Evolutionary conservation across 129 eudicot genomes (phyloP), one percentile per base, ranked within the genome.

Genomic region (Flaveria trinervia): DNA sequence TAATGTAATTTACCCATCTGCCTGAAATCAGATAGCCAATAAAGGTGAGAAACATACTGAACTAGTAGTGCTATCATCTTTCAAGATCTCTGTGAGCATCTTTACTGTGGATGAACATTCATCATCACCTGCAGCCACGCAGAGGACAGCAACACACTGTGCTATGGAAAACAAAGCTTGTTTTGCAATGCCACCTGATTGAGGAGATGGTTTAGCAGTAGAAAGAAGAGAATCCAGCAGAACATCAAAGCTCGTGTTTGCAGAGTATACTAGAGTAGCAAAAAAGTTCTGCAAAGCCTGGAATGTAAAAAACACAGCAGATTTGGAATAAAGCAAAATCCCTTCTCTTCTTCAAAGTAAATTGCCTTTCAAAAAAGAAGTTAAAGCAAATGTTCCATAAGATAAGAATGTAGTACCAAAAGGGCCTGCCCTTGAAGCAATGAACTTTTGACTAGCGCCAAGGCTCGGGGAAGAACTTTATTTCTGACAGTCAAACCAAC

Each of bases 371-470:
- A 36, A 36, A 36, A 36, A 3, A 30, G 5, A 36, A 4, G 0
- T 36, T 36, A 59, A 55, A 26, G 54, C n/a, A 50, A 60, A 57
- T 3, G 65, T 51, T 45, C 71, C 16, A 46, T 28, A 79, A 45
- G 49, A 67, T 16, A 18, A 65, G 62, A 26, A 3, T 51, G 61
- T 68, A n/a, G 41, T 91, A 94, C 98, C 96, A 70, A 73, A 82
- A 95, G 99, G 41, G 99, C 97, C 51, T 95, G 99, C 45, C 99
- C 99, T 85, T 95, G 99, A 33, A 95, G 97, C 83, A 95, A 83
- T 49, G 99, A 86, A 79, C 99, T 95, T 84, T 85, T 92, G 7
- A 95, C 88, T 82, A 95, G 66, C 39, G 89, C 78, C 61, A 95
- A 75, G 16, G 99, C 97, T 70, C 89, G 99, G 0, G 99, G 99